Percentiles rank a stretch among this genome's conserved stretches.
These are phyloP conservation scores for Colletotrichum camelliae DNA, from an alignment of 2,329 filamentous ascomycete species.

Conservation along the genomic window DNA sequence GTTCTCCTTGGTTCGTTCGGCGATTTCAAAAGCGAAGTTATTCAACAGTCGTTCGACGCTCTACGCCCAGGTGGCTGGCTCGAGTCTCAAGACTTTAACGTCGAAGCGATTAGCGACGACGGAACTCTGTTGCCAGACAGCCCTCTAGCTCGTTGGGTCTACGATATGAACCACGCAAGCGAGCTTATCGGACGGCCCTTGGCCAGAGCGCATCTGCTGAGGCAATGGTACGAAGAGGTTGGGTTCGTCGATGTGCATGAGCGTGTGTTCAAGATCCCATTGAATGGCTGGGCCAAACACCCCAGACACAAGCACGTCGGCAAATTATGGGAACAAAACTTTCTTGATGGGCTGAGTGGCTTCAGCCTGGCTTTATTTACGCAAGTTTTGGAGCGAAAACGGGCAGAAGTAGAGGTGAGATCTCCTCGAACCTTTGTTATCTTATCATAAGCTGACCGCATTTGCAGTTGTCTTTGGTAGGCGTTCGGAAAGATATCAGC, in stretches of 20 bases:
- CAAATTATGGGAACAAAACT: constrained; percentile 49
- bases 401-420: constrained; percentile 54
- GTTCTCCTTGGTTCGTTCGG: constrained; percentile 55
- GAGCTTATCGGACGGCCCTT: constrained; percentile 41
- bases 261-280: constrained; percentile 57
- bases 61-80: constrained; percentile 59
- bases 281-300: constrained; percentile 59
- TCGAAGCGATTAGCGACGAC: constrained; percentile 48
- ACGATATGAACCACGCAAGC: constrained; percentile 44
- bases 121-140: constrained; percentile 43
- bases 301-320: constrained; percentile 48
- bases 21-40: constrained; percentile 52
- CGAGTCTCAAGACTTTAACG: constrained; percentile 56
- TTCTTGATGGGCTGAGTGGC: constrained; percentile 48
- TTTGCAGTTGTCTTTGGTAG: constrained; percentile 50
- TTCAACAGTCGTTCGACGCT: constrained; percentile 55
- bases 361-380: constrained; percentile 47
- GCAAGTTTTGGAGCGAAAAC: constrained; percentile 42
- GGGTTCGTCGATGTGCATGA: constrained; percentile 63
- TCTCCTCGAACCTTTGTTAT: background rate
- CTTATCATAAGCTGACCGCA: constrained; percentile 17
- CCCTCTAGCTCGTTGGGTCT: constrained; percentile 44
- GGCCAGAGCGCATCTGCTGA: constrained; percentile 37
- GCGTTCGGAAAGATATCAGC: constrained; percentile 52
- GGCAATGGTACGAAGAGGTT: constrained; percentile 46